Evolutionary conservation across 257 asterid species (phyloP), one percentile per base, ranked within the genome.

Genomic region (Primulina tabacum): DNA sequence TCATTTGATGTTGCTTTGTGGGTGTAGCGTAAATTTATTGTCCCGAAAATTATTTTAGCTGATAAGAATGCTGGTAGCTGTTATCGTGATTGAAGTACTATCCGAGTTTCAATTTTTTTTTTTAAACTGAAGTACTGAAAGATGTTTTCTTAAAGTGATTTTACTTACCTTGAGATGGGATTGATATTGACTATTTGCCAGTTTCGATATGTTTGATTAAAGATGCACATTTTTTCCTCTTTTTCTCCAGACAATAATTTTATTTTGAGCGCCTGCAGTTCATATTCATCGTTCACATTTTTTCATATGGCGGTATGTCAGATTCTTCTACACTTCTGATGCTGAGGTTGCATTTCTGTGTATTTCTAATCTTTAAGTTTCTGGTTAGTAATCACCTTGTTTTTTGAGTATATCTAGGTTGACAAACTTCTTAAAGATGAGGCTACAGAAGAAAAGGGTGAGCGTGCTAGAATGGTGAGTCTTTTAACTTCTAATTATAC

Each of bases 381-480:
- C 62, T 53, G 2, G 60, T 7, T 20, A 1, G 58, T 16, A 4
- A 47, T 50, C 58, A 28, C n/a, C 57, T 57, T n/a, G 3, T 40
- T 24, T 24, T 50, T 38, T 79, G 64, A 18, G 29, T 68, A 5
- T 70, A 5, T 70, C 47, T 65, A 87, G 97, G 80, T 75, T 57
- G 96, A 84, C 14, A 89, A 26, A 24, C 88, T 91, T 70, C 75
- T 91, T 26, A 91, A 91, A 77, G 90, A 91, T 89, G 97, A 91
- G 79, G 96, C 97, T 37, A 91, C 89, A 8, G 97, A 91, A 76
- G 97, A 91, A 72, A 91, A 91, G 95, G 96, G 97, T 26, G 97
- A 91, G 68, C 89, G 95, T n/a, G 97, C 96, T 57, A 81, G 97
- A 77, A 86, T 91, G 97, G 97, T 91, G 67, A 82, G 90, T 75